Percentiles rank a stretch among this genome's conserved stretches.
Evolutionary conservation across 441 rosid genomes (phyloP).

Genomic region (Pelargonium myrrhifolium): DNA sequence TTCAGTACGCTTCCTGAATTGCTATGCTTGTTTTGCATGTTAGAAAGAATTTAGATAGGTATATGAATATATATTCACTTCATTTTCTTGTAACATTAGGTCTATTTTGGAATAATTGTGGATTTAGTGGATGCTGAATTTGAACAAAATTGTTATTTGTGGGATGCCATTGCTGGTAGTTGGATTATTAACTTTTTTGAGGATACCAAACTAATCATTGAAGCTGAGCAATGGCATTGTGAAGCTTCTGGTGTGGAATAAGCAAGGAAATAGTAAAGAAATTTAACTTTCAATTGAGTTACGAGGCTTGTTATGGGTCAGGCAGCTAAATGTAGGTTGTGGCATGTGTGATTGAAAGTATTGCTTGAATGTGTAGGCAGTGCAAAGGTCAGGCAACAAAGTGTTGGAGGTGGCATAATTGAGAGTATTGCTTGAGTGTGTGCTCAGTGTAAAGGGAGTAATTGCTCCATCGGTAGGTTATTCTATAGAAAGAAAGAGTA

Average conservation of each 20-base stretch:
- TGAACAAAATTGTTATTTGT: background rate
- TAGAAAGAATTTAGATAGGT: no score
- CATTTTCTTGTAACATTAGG: background rate
- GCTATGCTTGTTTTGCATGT: background rate
- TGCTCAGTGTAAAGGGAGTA: no score
- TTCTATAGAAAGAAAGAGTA: no score
- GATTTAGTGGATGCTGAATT: background rate
- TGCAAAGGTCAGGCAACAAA: background rate
- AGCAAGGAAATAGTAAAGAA: background rate
- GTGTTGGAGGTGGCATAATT: background rate
- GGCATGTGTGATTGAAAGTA: no score
- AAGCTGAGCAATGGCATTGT: background rate
- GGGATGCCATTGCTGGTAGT: background rate
- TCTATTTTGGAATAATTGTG: background rate
- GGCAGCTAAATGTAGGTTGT: no score
- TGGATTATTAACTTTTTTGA: background rate
- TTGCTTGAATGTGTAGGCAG: background rate
- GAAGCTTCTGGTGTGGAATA: background rate
- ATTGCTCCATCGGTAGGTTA: no score
- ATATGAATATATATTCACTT: no score
- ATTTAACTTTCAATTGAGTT: no score
- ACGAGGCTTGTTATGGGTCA: no score
- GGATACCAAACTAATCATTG: background rate
- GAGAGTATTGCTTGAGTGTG: no score
- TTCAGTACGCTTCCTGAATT: background rate